Base-by-base conservation (phyloP, 2,329 filamentous ascomycete species). In the Fusarium caatingaense region DNA sequence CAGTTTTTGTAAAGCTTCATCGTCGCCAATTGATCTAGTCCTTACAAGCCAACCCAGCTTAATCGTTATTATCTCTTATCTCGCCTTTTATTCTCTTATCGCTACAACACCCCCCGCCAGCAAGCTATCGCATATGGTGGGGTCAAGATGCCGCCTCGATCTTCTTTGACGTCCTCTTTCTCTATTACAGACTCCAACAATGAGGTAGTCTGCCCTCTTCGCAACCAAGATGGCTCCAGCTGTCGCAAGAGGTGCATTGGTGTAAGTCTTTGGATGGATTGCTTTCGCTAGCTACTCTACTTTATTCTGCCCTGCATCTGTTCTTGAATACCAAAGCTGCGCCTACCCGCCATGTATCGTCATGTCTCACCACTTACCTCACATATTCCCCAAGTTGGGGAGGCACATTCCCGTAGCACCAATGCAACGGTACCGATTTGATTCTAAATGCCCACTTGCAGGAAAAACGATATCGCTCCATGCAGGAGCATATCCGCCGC, bases 401-500 rank as follows among this genome's bases (percentile, higher is more conserved):
- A 60, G 58, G 57, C 57, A 56, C 47, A 45, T 55, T 66, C 57
- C 48, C 47, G 45, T 66, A 51, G 47, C 62, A 67, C 37, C 60
- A 62, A 62, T 68, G 58, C 51, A 73, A 57, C 56, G 47, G 56
- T 51, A 56, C 49, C 53, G 53, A 66, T 74, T 70, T 73, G 77
- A 73, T 59, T 64, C 60, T 60, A 66, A 68, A 72, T 71, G 64
- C 20, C 62, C 51, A 57, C 71, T 72, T 73, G 80, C 82, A 97
- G 93, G 93, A 97, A 85, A 97, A 97, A 83, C 89, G 93, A 74
- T 99, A 94, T 84, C 94, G 96, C 81, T 98, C 95, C 69, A 98
- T 99, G 93, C 96, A 98, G 83, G 96, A 99, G 87, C 96, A 99
- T 79, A 98, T 99, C 77, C 93, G 96, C 76, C 91, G 96, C 81